These are phyloP conservation scores for Aspergillus sp. DNA, from an alignment of 2,329 filamentous ascomycete species.

Conservation along the genomic window DNA sequence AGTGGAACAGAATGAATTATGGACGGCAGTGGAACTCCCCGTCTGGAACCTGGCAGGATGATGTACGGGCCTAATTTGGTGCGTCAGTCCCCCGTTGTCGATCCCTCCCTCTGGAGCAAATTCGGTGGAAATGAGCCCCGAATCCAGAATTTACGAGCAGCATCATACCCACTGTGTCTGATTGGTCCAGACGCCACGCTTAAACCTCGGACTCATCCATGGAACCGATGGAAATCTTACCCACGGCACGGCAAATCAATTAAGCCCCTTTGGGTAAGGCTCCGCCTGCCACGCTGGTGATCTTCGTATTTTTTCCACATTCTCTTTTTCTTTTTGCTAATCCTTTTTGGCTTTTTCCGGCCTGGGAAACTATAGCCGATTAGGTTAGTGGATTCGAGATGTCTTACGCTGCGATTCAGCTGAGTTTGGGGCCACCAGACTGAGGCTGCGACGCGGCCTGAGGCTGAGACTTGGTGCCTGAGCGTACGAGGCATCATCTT, in stretches of 20 bases:
- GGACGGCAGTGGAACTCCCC: no score
- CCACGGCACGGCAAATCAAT: slow-evolving; percentile 10
- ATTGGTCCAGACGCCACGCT: neutral
- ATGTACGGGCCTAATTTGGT: slow-evolving; percentile 12
- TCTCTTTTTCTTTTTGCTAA: neutral
- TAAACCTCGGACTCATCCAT: slow-evolving; percentile 3
- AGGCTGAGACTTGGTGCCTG: neutral
- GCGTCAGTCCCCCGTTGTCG: slow-evolving; percentile 20
- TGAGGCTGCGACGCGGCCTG: neutral
- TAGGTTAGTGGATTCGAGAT: neutral
- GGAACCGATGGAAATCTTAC: neutral
- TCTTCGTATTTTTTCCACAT: slow-evolving; percentile 6
- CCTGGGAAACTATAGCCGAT: neutral
- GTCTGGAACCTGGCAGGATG: slow-evolving; percentile 5
- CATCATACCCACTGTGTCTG: neutral
- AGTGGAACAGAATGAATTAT: neutral
- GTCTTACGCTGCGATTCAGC: neutral
- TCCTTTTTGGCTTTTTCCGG: neutral
- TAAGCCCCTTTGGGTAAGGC: slow-evolving; percentile 13
- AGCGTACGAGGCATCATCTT: no score
- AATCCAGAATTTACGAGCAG: neutral
- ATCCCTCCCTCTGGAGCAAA: slow-evolving; percentile 10
- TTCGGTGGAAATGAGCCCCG: slow-evolving; percentile 2
- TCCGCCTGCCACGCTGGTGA: slow-evolving; percentile 20
- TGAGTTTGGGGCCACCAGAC: neutral